Percentiles rank a stretch among this genome's conserved stretches.
phyloP scores from a whole-genome alignment of 148 eudicot genomes.

The Rhododendron ovatum region DNA sequence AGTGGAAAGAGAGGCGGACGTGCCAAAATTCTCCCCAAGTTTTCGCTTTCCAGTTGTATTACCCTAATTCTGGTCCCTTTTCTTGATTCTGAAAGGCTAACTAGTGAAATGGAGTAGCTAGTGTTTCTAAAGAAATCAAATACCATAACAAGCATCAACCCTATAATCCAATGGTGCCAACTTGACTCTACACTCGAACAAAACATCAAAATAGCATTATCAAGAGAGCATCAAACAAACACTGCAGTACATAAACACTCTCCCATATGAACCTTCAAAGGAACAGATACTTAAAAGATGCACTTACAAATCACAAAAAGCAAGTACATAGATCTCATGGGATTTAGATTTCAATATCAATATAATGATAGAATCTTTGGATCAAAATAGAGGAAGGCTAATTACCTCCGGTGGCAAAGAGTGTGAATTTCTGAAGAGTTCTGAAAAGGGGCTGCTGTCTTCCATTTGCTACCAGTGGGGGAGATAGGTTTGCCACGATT shows the following conservation, averaged over 20 bases:
- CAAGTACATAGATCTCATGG: not conserved
- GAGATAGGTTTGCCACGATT: constrained; percentile 39
- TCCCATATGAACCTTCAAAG: not conserved
- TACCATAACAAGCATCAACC: not conserved
- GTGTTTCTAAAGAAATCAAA: not conserved
- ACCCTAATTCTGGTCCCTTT: not conserved
- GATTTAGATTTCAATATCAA: too few species aligned
- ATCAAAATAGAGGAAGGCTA: not conserved
- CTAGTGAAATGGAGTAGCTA: not conserved
- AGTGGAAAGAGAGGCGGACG: not conserved
- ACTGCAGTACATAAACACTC: not conserved
- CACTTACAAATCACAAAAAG: not conserved
- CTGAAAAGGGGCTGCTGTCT: constrained; percentile 26
- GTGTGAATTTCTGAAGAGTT: constrained; percentile 26
- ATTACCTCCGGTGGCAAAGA: constrained; percentile 35
- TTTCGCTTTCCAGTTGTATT: not conserved
- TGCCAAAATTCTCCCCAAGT: not conserved
- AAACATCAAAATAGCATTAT: not conserved
- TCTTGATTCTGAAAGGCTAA: not conserved
- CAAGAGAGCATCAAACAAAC: not conserved
- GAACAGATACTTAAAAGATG: not conserved
- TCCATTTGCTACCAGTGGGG: constrained; percentile 47
- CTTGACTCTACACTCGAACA: not conserved
- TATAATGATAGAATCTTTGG: not conserved
- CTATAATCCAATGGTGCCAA: constrained; percentile 2